Conservation (phyloP, 1,284 basidiomycete species). For the Sparassis latifolia region DNA sequence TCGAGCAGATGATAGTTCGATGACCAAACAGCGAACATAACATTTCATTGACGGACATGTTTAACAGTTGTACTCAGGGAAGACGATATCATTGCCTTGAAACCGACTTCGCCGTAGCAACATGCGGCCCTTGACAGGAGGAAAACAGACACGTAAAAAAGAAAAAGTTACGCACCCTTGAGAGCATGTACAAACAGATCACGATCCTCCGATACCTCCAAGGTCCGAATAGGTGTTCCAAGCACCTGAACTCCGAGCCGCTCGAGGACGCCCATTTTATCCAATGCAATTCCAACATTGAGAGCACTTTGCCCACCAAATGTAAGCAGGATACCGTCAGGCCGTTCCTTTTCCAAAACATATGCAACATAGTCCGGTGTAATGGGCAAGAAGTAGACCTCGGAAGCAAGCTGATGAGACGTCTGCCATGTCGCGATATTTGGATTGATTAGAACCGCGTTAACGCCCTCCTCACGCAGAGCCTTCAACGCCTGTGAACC, state of each 20-base stretch:
- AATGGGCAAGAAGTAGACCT: slow-evolving; percentile 97
- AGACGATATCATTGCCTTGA: neutral
- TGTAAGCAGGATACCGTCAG: slow-evolving; percentile 95
- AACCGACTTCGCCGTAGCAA: too few relatives aligned
- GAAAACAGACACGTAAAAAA: neutral
- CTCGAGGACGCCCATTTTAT: slow-evolving; percentile 96
- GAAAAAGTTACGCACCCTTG: slow-evolving; percentile 55
- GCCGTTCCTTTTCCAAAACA: slow-evolving; percentile 96
- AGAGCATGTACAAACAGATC: slow-evolving; percentile 96
- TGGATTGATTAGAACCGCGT: slow-evolving; percentile 94
- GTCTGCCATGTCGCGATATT: slow-evolving; percentile 98
- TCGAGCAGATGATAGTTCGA: too few relatives aligned
- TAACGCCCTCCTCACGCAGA: slow-evolving; percentile 90
- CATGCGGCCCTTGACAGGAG: too few relatives aligned
- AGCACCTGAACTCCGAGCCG: slow-evolving; percentile 92
- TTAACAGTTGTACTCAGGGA: neutral
- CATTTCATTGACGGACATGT: neutral
- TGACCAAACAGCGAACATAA: neutral
- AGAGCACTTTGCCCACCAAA: slow-evolving; percentile 98
- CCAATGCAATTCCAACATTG: slow-evolving; percentile 96
- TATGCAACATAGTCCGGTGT: slow-evolving; percentile 98
- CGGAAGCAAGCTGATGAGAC: slow-evolving; percentile 91
- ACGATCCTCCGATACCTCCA: slow-evolving; percentile 96
- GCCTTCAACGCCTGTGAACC: slow-evolving; percentile 99
- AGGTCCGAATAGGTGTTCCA: slow-evolving; percentile 90